Evolutionary conservation across 2,329 filamentous ascomycete species (phyloP).

Genomic region (Colletotrichum camelliae): DNA sequence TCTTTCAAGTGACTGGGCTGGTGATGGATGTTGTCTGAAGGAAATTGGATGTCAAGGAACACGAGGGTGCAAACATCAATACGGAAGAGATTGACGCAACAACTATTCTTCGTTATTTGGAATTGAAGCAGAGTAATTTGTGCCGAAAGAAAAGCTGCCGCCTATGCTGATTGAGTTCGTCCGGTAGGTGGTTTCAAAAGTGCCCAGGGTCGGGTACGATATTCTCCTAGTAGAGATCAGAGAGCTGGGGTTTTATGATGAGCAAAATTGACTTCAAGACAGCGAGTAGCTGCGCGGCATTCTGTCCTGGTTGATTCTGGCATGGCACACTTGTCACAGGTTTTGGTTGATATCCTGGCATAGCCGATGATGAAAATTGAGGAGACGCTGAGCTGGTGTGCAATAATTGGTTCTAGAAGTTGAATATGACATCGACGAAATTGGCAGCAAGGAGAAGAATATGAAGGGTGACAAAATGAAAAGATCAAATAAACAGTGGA

Average conservation of each 20-base stretch:
- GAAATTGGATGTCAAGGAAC: neutral
- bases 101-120: neutral
- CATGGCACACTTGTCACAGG: neutral
- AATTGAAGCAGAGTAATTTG: neutral
- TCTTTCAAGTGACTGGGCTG: neutral
- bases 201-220: accelerated
- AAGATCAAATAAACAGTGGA: neutral
- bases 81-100: neutral
- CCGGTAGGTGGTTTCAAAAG: accelerated
- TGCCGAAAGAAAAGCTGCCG: neutral
- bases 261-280: neutral
- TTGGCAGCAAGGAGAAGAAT: too few species aligned
- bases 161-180: accelerated
- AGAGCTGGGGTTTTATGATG: accelerated
- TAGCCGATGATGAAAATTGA: neutral
- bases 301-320: neutral
- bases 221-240: neutral
- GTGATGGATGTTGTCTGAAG: neutral
- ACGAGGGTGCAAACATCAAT: neutral
- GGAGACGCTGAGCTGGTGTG: neutral
- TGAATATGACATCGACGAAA: neutral
- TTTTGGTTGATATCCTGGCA: neutral
- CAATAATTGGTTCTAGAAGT: neutral
- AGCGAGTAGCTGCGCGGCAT: neutral
- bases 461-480: accelerated